Evolutionary conservation across 169 alveolate genomes (phyloP), one percentile per base, ranked within the genome.

Genomic region (Miamiensis avidus): DNA sequence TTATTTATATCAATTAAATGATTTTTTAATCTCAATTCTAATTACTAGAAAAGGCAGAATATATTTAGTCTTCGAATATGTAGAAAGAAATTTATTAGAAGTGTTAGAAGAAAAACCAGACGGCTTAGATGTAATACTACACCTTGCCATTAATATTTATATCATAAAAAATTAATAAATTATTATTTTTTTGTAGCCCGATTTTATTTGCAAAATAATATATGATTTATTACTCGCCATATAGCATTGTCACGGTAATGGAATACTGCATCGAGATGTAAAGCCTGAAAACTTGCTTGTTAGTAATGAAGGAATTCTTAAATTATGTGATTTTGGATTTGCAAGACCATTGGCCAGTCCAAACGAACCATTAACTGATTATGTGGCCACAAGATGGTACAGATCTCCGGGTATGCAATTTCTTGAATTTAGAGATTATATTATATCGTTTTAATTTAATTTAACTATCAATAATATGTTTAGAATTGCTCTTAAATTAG

Each of bases 261-360:
- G 85, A 31, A 93, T 96, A 26, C 87, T 93, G 25, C 98, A 96
- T 87, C 82, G 98, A 86, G 97, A 96, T 86, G 90, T 96, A 34
- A 96, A 96, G 33, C 98, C 97, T 32, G 98, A 96, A 81, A 95
- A 95, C 88, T 83, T 93, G 73, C 87, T 95, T n/a, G 87, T 90
- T 31, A 83, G 86, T 31, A 83, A 82, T 26, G 95, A 90, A 15
- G 88, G 89, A 33, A 78, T 81, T 65, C 75, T 95, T 49, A 96
- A 94, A 84, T 84, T 94, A 79, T 96, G 98, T 87, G 98, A 96
- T 89, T 96, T 96, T 89, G 98, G 98, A 25, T 96, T 96, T 82
- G 98, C 99, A n/a, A 95, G 98, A 86, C 88, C 90, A 81, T 49
- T 92, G 33, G 84, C 84, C 15, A 86, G 79, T 29, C 34, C 74